phyloP scores from a whole-genome alignment of 768 basidiomycete genomes.

The Trametes meyenii region DNA sequence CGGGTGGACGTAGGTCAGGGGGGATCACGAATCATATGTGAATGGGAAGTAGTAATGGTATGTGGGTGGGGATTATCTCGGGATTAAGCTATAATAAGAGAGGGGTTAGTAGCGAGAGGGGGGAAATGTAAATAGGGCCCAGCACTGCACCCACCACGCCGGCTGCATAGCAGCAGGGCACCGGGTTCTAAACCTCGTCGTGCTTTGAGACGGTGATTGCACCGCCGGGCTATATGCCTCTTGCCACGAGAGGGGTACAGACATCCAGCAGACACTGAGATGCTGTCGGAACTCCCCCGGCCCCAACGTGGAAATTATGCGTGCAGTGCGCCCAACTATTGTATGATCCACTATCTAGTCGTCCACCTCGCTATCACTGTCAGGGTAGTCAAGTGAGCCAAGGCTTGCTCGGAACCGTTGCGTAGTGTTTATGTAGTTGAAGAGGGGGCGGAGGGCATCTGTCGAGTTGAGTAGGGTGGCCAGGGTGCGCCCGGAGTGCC shows the following conservation, averaged over 20 bases:
- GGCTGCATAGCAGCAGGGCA: conserved; percentile 7
- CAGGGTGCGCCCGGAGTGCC: not conserved
- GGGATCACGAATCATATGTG: too few relatives aligned
- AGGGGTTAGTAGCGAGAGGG: too few relatives aligned
- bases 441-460: conserved; percentile 1
- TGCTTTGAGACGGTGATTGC: not conserved
- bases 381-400: not conserved
- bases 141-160: too few relatives aligned
- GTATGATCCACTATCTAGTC: too few relatives aligned
- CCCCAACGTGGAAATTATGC: conserved; percentile 3
- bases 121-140: too few relatives aligned
- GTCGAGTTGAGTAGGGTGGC: conserved; percentile 8
- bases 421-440: conserved; percentile 19
- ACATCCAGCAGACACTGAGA: not conserved
- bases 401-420: conserved; percentile 1
- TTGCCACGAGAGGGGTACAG: conserved; percentile 11
- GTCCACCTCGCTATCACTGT: too few relatives aligned
- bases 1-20: too few relatives aligned
- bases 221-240: conserved; percentile 2
- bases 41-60: too few relatives aligned
- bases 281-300: conserved; percentile 1
- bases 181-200: conserved; percentile 9
- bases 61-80: too few relatives aligned
- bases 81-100: too few relatives aligned
- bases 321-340: too few relatives aligned